Evolutionary conservation across 495 filamentous ascomycete genomes (phyloP).

Genomic region (Hypoxylon intermedium): DNA sequence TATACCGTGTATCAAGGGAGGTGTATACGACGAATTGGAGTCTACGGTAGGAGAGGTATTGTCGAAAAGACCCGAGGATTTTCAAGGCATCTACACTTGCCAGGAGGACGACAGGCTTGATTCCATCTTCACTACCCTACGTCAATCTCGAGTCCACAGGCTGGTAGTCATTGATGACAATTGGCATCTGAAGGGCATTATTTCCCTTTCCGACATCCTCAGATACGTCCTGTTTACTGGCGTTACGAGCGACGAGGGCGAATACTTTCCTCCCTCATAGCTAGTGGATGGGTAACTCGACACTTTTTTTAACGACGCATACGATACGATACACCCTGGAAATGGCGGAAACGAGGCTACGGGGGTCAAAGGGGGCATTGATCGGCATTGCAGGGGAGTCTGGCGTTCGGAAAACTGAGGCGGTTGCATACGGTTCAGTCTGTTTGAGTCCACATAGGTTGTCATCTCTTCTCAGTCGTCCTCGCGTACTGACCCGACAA

Average conservation of each 20-base stretch:
- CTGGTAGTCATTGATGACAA: conserved; percentile 91
- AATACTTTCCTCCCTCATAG: conserved; percentile 40
- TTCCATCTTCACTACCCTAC: conserved; percentile 96
- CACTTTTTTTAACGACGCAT: conserved; percentile 26
- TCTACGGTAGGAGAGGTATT: conserved; percentile 89
- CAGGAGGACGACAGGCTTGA: conserved; percentile 88
- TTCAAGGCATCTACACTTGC: conserved; percentile 96
- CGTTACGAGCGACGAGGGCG: conserved; percentile 79
- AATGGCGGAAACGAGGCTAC: conserved; percentile 26
- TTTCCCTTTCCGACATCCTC: conserved; percentile 95
- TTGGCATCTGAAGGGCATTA: conserved; percentile 81
- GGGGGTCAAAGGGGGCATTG: conserved; percentile 16
- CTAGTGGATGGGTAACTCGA: conserved; percentile 7
- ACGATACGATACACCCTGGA: conserved; percentile 24
- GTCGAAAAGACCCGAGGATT: conserved; percentile 86
- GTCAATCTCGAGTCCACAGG: conserved; percentile 90
- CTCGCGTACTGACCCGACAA: conserved; percentile 10
- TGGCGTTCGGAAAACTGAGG: conserved; percentile 42
- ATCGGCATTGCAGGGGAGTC: conserved; percentile 42
- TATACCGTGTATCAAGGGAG: conserved; percentile 92
- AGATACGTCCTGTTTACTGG: conserved; percentile 92
- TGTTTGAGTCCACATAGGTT: conserved; percentile 20
- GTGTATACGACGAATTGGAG: conserved; percentile 87
- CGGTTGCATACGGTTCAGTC: conserved; percentile 32
- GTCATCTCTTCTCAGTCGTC: conserved; percentile 17